These are phyloP conservation scores for Cocos nucifera DNA, from an alignment of 176 grass and related monocot species.

Conservation along the genomic window DNA sequence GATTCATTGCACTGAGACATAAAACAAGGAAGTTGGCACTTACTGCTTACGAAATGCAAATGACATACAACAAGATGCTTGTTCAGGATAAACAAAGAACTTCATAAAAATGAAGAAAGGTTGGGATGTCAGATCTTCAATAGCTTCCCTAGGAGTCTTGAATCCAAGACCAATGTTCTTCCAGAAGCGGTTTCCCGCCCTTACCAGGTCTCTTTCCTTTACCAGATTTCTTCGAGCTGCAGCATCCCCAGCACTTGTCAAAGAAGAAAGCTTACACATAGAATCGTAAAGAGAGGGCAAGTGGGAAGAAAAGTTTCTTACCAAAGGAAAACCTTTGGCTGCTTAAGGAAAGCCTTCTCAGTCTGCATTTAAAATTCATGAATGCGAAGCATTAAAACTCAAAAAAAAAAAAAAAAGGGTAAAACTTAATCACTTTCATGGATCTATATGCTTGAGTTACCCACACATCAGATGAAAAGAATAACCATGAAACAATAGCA, in stretches of 20 bases:
- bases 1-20: no score
- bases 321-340: conserved; percentile 92
- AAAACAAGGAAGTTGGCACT: no score
- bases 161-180: conserved; percentile 86
- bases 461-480: no score
- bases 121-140: conserved; percentile 36
- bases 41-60: no score
- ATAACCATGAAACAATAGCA: no score
- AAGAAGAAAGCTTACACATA: background rate
- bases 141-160: conserved; percentile 82
- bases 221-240: conserved; percentile 66
- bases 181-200: conserved; percentile 88
- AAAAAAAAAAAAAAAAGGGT: no score
- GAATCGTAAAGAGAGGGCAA: background rate
- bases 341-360: conserved; percentile 86
- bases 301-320: conserved; percentile 3
- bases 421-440: no score
- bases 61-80: no score
- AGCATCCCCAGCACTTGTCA: background rate
- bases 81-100: no score
- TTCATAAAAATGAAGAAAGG: background rate
- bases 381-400: no score
- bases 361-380: conserved; percentile 29
- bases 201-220: conserved; percentile 74
- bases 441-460: no score